Conservation (phyloP, 208 protist genomes). For the Crithidia expoeki region DNA sequence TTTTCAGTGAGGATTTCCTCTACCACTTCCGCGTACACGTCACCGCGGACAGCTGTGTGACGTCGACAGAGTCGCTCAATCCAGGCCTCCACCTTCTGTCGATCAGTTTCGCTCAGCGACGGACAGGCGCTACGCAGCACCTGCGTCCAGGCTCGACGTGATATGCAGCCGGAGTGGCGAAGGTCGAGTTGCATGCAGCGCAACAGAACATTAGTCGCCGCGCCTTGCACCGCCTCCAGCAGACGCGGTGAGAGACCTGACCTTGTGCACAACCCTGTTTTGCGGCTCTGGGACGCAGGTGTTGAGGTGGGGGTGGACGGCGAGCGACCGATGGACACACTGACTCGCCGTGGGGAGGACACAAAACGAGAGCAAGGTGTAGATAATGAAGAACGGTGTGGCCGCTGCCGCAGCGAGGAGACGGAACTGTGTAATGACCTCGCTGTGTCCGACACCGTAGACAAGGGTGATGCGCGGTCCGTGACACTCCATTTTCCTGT, state of each 20-base stretch:
- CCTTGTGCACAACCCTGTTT: no score
- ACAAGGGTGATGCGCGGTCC: background rate
- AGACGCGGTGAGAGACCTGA: background rate
- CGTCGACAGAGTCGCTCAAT: background rate
- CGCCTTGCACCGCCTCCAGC: constrained; percentile 6
- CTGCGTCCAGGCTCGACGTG: background rate
- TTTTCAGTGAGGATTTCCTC: constrained; percentile 6
- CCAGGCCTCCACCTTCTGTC: background rate
- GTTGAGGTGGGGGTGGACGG: background rate
- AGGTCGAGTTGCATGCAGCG: constrained; percentile 7
- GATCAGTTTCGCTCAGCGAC: background rate
- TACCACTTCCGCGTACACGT: constrained; percentile 12
- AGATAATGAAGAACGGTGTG: no score
- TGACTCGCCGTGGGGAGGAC: constrained; percentile 10
- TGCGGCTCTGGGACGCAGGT: background rate
- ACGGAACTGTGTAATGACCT: background rate
- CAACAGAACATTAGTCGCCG: background rate
- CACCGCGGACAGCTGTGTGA: background rate
- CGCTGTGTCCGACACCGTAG: background rate
- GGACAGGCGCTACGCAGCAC: constrained; percentile 16
- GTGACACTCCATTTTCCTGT: background rate
- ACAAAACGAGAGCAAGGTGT: no score
- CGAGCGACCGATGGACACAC: constrained; percentile 2
- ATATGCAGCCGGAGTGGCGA: constrained; percentile 3
- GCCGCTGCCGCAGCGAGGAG: background rate